Conservation (phyloP, 441 rosid species). For the Euphorbia celastroides region DNA sequence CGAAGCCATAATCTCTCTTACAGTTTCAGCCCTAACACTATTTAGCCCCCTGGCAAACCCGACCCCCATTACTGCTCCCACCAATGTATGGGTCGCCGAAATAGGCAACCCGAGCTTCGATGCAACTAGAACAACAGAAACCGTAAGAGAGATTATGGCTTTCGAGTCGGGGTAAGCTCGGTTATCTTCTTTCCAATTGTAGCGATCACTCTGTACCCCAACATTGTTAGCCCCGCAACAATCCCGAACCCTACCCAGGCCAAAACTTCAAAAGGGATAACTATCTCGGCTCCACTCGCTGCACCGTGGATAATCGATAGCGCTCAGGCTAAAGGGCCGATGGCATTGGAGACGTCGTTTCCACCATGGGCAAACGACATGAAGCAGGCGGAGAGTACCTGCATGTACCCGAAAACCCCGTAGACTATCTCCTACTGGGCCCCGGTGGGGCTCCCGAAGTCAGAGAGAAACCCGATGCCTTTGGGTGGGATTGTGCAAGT, state of each 20-base stretch:
- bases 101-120: slow-evolving; percentile 90
- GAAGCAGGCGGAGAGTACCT: slow-evolving; percentile 96
- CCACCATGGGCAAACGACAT: slow-evolving; percentile 99
- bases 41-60: too few relatives aligned
- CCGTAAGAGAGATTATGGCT: slow-evolving; percentile 99
- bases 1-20: slow-evolving; percentile 40
- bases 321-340: slow-evolving; percentile 95
- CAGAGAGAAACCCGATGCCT: slow-evolving; percentile 92
- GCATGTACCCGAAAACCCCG: slow-evolving; percentile 95
- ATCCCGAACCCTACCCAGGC: slow-evolving; percentile 99
- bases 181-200: slow-evolving; percentile 98
- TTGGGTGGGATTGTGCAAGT: slow-evolving; percentile 51
- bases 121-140: slow-evolving; percentile 86
- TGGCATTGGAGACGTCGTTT: slow-evolving; percentile 94
- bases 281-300: slow-evolving; percentile 47
- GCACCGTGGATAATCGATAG: slow-evolving; percentile 78
- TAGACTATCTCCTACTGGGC: slow-evolving; percentile 89
- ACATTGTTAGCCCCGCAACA: slow-evolving; percentile 80
- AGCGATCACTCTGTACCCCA: slow-evolving; percentile 98
- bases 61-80: slow-evolving; percentile 17
- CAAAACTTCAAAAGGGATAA: slow-evolving; percentile 80
- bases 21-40: too few relatives aligned
- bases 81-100: slow-evolving; percentile 80
- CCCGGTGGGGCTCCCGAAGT: slow-evolving; percentile 95
- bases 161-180: slow-evolving; percentile 91